Base-by-base conservation (phyloP, 1,139 yeast species). In the Taphrina betulina region DNA sequence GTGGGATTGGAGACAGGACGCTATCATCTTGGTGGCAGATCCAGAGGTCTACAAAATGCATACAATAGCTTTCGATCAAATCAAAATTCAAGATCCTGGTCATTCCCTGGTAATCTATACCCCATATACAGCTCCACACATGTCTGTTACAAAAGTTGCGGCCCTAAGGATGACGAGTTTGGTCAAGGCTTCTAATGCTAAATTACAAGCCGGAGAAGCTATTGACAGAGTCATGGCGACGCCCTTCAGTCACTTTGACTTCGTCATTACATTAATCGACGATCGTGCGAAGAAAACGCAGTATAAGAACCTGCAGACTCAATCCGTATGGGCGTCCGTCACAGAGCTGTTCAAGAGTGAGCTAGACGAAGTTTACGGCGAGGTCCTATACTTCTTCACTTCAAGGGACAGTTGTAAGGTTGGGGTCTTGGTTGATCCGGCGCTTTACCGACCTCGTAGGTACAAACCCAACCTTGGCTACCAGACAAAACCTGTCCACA, bases 1-100 rank as follows among this genome's bases (percentile, higher is more conserved):
- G 40, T 94, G 98, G 98, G 90, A 92, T 68, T 92, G 98, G 98
- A 83, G 80, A 64, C 95, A 85, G 62, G 89, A 83, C 48, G 85
- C 95, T 1, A 71, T 92, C 61, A 78, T 90, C 57, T 72, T 92
- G 62, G 96, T 90, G 66, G 73, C 4, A 65, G 67, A 61, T 79
- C 77, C 60, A 73, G 38, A 43, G 8, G 8, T 12, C 5, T 26
- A 33, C 17, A 33, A 43, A 20, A 37, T 12, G 3, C 19, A 20
- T 5, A 14, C 14, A 17, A 17, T 22, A 22, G 23, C 3, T 23
- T 33, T 88, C 64, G 78, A 85, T 3, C 71, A 38, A 10, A 28
- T 42, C 3, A 42, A 31, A 14, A 23, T 12, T 14, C 40, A 38
- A n/a, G 12, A 22, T 16, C 44, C 37, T 8, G 54, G 46, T 14